Base-by-base conservation (phyloP, 768 basidiomycete species). In the Russula earlei region DNA sequence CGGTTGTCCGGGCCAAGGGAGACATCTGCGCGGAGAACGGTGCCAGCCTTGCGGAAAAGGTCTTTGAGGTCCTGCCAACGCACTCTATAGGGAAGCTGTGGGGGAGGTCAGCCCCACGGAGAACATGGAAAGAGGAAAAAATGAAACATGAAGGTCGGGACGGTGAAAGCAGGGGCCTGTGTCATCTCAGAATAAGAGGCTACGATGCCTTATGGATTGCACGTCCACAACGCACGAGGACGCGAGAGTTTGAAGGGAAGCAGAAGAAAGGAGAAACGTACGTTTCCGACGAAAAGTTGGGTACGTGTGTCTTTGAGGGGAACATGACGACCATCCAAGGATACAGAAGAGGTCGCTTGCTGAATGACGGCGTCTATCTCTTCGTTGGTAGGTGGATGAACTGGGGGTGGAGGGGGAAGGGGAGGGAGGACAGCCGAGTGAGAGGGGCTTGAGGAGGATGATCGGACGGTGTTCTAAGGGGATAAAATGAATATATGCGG, bases 51-150 rank as follows among this genome's bases (percentile, higher is more conserved):
- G 36, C 95, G 83, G 70, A 99, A 97, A 50, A 99, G 81, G 68
- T 99, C 95, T 65, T 99, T 98, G 60, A 99, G 80, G 73, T 99
- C 96, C 74, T 99, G 96, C 96, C 96, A 99, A 53, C 96, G 83
- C 37, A 97, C 94, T 58, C 95, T 79, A 71, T 95, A 98, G 0
- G 96, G 96, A 24, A 99, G 81, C 92, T 94, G 63, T 50, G 19
- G 46, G 36, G 17, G 36, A 19, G 22, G 44, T 43, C 36, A 27
- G 40, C 38, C 33, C 31, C 34, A n/a, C 25, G 6, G 36, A 40
- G 36, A 29, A 34, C n/a, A n/a, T n/a, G n/a, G 15, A 17, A 17
- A 34, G 45, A 24, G 46, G 25, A 20, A 29, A 48, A 41, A 12
- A 47, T 54, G 52, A 49, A 54, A 48, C 40, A 36, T 54, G 57